A percentile compares a stretch with the other conserved stretches of the same genome.
These are phyloP conservation scores for Podaxis rugospora DNA, from an alignment of 768 basidiomycete species.

Conservation along the genomic window DNA sequence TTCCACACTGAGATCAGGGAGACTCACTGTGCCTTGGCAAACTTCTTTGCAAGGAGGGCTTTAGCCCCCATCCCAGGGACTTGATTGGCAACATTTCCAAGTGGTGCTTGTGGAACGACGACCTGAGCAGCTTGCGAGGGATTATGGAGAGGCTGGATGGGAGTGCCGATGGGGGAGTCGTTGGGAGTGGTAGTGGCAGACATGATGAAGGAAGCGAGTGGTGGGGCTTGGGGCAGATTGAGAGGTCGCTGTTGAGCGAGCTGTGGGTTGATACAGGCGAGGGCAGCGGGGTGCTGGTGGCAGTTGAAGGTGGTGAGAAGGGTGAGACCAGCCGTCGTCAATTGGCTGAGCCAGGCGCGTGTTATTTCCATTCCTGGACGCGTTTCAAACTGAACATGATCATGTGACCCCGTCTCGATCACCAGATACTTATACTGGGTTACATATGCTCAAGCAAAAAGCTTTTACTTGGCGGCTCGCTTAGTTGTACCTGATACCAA, in stretches of 20 bases:
- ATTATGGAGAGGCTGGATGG: constrained; percentile 83
- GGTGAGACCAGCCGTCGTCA: background rate
- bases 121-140: constrained; percentile 76
- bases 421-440: background rate
- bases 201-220: constrained; percentile 21
- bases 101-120: constrained; percentile 73
- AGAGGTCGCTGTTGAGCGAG: background rate
- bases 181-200: constrained; percentile 60
- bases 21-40: constrained; percentile 84
- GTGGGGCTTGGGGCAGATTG: background rate
- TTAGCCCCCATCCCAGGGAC: constrained; percentile 81
- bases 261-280: constrained; percentile 7
- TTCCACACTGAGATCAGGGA: background rate
- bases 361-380: constrained; percentile 12
- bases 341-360: background rate
- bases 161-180: constrained; percentile 57
- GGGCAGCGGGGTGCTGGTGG: background rate
- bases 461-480: no score
- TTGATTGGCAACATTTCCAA: constrained; percentile 60
- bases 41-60: constrained; percentile 88
- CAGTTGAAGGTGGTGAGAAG: constrained; percentile 5
- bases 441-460: no score
- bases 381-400: constrained; percentile 14
- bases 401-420: constrained; percentile 16
- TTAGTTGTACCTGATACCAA: background rate